phyloP scores from a whole-genome alignment of 305 asterid genomes.

The Fraxinus platypoda region DNA sequence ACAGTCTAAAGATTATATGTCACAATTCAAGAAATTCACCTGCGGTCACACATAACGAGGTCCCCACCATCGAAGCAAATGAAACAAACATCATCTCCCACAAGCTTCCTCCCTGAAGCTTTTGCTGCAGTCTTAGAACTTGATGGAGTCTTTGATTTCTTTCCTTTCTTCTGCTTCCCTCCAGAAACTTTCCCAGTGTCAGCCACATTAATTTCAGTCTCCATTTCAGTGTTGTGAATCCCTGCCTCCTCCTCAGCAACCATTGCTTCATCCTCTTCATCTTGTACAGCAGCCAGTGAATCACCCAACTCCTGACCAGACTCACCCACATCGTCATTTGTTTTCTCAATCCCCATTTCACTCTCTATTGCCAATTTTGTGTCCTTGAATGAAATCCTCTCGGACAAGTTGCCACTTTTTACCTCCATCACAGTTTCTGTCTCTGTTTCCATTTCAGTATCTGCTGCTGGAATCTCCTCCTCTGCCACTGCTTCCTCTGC shows the following conservation, averaged over 20 bases:
- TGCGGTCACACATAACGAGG: constrained; percentile 88
- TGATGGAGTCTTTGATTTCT: constrained; percentile 43
- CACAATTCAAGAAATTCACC: constrained; percentile 48
- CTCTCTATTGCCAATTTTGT: constrained; percentile 23
- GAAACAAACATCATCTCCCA: constrained; percentile 92
- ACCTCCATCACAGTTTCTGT: constrained; percentile 30
- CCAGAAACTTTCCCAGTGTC: constrained; percentile 59
- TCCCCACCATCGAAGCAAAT: constrained; percentile 99
- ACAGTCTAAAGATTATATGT: constrained; percentile 13
- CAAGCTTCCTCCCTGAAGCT: constrained; percentile 52
- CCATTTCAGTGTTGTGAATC: constrained; percentile 68
- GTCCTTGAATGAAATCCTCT: constrained; percentile 34
- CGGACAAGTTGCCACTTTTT: constrained; percentile 19
- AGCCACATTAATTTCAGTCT: constrained; percentile 70
- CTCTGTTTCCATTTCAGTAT: constrained; percentile 33
- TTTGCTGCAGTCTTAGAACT: constrained; percentile 44
- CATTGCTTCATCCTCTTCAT: constrained; percentile 60
- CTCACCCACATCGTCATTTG: constrained; percentile 47
- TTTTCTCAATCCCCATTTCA: constrained; percentile 44
- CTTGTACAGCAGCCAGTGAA: constrained; percentile 41
- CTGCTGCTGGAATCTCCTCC: constrained; percentile 30
- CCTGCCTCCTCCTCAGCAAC: constrained; percentile 63
- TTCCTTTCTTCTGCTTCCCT: constrained; percentile 77
- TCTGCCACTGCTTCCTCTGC: constrained; percentile 25
- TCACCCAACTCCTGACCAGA: constrained; percentile 48